Evolutionary conservation across 768 basidiomycete species (phyloP).

Genomic region (Panaeolus papilionaceus): DNA sequence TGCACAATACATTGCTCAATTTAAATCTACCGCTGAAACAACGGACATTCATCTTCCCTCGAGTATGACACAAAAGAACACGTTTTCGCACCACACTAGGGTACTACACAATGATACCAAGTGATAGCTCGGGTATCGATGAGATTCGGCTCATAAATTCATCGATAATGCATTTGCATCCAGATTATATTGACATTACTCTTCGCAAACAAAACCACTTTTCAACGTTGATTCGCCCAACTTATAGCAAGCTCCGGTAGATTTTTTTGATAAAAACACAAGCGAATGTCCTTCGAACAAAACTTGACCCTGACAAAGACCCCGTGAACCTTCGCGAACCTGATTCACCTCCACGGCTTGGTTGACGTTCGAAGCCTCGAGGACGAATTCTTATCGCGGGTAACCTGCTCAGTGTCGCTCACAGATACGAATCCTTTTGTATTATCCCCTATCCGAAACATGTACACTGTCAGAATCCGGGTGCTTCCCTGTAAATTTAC

Average conservation of each 20-base stretch:
- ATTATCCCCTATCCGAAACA: neutral
- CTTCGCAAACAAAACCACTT: neutral
- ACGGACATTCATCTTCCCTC: conserved; percentile 14
- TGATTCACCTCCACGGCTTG: conserved; percentile 13
- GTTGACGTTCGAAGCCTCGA: conserved; percentile 14
- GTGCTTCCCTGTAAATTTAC: neutral
- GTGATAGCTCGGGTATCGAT: conserved; percentile 13
- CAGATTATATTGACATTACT: neutral
- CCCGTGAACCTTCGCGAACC: conserved; percentile 8
- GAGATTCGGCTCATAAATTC: neutral
- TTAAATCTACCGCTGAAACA: neutral
- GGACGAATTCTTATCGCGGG: conserved; percentile 10
- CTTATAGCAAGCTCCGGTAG: neutral
- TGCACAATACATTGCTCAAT: neutral
- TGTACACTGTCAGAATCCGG: conserved; percentile 12
- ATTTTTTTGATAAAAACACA: neutral
- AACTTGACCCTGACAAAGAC: conserved; percentile 5
- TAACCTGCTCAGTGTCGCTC: neutral
- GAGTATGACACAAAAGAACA: conserved; percentile 9
- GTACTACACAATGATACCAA: neutral
- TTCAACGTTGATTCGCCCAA: neutral
- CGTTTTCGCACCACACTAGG: neutral
- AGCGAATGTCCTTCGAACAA: neutral
- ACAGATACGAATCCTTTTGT: neutral
- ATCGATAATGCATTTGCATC: conserved; percentile 3